Percentiles rank a stretch among this genome's conserved stretches.
These are phyloP conservation scores for Lasiosphaeria ovina DNA, from an alignment of 495 filamentous ascomycete genomes.

Conservation along the genomic window DNA sequence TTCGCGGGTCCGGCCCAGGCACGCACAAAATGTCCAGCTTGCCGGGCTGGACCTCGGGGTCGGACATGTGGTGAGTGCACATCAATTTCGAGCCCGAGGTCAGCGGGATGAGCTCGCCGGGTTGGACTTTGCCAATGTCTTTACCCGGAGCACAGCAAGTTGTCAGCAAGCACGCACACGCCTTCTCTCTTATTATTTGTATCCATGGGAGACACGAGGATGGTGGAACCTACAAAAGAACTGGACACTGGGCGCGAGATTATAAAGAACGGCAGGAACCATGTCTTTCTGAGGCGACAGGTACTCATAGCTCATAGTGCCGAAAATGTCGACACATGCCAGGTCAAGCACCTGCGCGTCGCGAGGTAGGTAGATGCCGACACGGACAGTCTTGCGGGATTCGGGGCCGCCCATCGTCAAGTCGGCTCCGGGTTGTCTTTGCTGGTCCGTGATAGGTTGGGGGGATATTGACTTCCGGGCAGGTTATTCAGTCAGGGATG, in stretches of 20 bases:
- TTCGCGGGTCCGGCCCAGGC: constrained; percentile 50
- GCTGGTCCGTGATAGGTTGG: no score
- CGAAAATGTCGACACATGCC: constrained; percentile 49
- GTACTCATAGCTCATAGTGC: constrained; percentile 46
- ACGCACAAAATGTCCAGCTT: constrained; percentile 53
- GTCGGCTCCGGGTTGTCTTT: no score
- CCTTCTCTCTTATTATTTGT: no score
- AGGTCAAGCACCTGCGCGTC: constrained; percentile 49
- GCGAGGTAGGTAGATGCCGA: constrained; percentile 48
- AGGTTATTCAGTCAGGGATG: no score
- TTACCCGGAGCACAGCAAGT: not conserved
- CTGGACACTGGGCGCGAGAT: constrained; percentile 39
- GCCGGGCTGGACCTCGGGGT: constrained; percentile 46
- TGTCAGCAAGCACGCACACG: not conserved
- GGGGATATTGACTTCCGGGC: no score
- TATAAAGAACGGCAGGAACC: constrained; percentile 35
- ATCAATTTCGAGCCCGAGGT: constrained; percentile 36
- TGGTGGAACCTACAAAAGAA: constrained; percentile 30
- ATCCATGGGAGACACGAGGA: not conserved
- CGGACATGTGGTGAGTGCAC: constrained; percentile 41
- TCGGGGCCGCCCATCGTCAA: not conserved
- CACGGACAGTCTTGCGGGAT: constrained; percentile 23
- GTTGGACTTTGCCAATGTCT: constrained; percentile 40
- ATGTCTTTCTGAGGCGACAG: constrained; percentile 26
- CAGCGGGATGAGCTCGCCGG: constrained; percentile 28